Evolutionary conservation across 2,329 filamentous ascomycete genomes (phyloP).

Genomic region (Monilinia vaccinii-corymbosi): DNA sequence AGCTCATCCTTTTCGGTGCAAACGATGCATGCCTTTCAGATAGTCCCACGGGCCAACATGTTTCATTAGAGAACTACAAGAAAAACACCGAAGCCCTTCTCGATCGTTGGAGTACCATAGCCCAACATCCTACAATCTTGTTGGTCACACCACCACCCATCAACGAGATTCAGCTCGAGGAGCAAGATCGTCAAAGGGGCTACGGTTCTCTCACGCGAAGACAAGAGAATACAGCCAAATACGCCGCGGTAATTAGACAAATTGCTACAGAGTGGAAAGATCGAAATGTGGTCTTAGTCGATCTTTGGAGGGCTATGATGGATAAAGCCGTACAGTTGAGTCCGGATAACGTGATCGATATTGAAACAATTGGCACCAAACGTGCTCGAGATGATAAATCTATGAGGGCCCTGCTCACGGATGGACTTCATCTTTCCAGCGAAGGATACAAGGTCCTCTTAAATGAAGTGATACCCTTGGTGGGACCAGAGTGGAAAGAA

Average conservation of each 20-base stretch:
- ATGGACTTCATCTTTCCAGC: slow-evolving; percentile 27
- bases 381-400: slow-evolving; percentile 16
- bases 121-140: slow-evolving; percentile 64
- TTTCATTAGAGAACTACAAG: slow-evolving; percentile 67
- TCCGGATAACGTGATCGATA: slow-evolving; percentile 25
- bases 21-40: slow-evolving; percentile 73
- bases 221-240: slow-evolving; percentile 53
- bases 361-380: slow-evolving; percentile 15
- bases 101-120: slow-evolving; percentile 49
- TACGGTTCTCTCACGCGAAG: slow-evolving; percentile 40
- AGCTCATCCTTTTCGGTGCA: slow-evolving; percentile 67
- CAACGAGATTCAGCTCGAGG: slow-evolving; percentile 43
- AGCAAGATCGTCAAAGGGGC: slow-evolving; percentile 26
- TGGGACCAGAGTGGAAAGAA: slow-evolving; percentile 21
- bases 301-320: slow-evolving; percentile 77
- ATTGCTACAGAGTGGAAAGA: slow-evolving; percentile 27
- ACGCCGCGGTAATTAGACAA: slow-evolving; percentile 50
- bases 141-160: slow-evolving; percentile 76
- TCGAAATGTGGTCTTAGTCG: slow-evolving; percentile 51
- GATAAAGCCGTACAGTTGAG: slow-evolving; percentile 50
- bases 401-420: slow-evolving; percentile 18
- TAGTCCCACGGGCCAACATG: slow-evolving; percentile 54
- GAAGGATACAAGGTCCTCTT: slow-evolving; percentile 26
- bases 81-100: slow-evolving; percentile 64
- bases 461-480: slow-evolving; percentile 17